Base-by-base conservation (phyloP, 495 filamentous ascomycete species). In the Friedmanniomyces endolithicus region DNA sequence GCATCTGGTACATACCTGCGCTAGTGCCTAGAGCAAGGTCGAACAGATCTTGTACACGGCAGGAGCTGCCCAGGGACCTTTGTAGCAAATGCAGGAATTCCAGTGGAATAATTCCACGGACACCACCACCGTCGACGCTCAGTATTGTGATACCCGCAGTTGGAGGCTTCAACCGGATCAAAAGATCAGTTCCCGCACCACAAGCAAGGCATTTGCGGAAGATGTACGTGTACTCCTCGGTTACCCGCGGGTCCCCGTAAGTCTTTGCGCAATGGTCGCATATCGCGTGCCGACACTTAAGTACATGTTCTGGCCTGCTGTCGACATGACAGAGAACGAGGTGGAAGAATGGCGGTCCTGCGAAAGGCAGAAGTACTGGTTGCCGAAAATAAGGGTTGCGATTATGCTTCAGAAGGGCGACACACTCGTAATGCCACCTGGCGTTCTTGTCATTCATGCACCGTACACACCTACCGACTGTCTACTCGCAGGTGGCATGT, bases 11-110 rank as follows among this genome's bases (percentile, higher is more conserved):
- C 62, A 37, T 29, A 70, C 69, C 64, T 23, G 64, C 63, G 58
- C 66, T 72, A 19, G 63, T 68, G 6, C 69, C 53, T 45, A 73
- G 41, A 0, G 60, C 55, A n/a, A 72, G 57, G 55, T 71, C 60
- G 6, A 73, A 55, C 0, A 71, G 49, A 29, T 67, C 65, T 41
- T 66, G 56, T 20, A 72, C 43, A 6, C 16, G 46, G 35, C 56
- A 68, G 20, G 7, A 41, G 11, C 52, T 52, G 1, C 61, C 53
- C 12, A 73, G 40, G 17, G 56, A 16, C 49, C 65, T 60, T 41
- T 73, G 55, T n/a, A 73, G 50, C 4, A 69, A 44, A 11, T 61
- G 29, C 1, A 72, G 60, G 40, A 65, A 67, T 43, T 71, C 62
- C 8, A 73, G 58, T 1, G 63, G 66, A 23, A 71, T 61, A 12